Percentiles rank a stretch among this genome's conserved stretches.
Evolutionary conservation across 2,329 filamentous ascomycete genomes (phyloP).

Genomic region (Alternaria rosae): DNA sequence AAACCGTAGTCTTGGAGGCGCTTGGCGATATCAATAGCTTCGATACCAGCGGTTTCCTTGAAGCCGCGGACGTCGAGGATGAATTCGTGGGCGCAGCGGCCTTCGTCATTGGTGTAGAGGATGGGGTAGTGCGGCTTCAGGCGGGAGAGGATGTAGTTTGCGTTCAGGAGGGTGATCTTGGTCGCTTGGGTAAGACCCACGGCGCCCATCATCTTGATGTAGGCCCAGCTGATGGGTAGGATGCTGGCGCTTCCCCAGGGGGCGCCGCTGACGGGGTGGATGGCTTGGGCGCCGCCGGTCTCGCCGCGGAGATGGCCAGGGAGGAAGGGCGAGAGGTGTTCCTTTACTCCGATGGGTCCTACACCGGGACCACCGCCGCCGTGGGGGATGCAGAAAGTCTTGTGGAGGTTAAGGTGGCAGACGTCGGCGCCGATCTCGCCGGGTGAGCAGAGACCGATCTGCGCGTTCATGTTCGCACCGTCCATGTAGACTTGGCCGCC

Average conservation of each 20-base stretch:
- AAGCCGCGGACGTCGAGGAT: slow-evolving; percentile 90
- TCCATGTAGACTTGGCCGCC: slow-evolving; percentile 99
- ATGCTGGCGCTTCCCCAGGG: slow-evolving; percentile 90
- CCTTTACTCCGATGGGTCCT: slow-evolving; percentile 90
- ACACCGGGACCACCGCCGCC: slow-evolving; percentile 93
- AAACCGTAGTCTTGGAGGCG: slow-evolving; percentile 97
- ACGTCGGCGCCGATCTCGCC: slow-evolving; percentile 96
- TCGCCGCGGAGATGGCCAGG: slow-evolving; percentile 72
- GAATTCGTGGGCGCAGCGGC: slow-evolving; percentile 95
- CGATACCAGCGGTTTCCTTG: slow-evolving; percentile 80
- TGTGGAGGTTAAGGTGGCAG: slow-evolving; percentile 96
- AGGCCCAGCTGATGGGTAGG: slow-evolving; percentile 91
- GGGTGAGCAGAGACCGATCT: slow-evolving; percentile 93
- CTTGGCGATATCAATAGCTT: slow-evolving; percentile 95
- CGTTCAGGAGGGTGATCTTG: slow-evolving; percentile 91
- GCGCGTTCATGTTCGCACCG: slow-evolving; percentile 97
- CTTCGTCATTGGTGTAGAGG: slow-evolving; percentile 89
- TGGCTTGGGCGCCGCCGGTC: slow-evolving; percentile 63
- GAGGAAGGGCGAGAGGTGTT: slow-evolving; percentile 78
- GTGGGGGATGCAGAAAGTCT: slow-evolving; percentile 98
- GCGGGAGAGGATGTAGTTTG: slow-evolving; percentile 92
- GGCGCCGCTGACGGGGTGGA: slow-evolving; percentile 79
- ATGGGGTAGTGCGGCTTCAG: slow-evolving; percentile 87
- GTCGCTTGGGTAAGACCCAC: slow-evolving; percentile 87
- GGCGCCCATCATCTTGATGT: slow-evolving; percentile 91